These are phyloP conservation scores for Phytophthora kernoviae DNA, from an alignment of 352 stramenopile genomes.

Conservation along the genomic window DNA sequence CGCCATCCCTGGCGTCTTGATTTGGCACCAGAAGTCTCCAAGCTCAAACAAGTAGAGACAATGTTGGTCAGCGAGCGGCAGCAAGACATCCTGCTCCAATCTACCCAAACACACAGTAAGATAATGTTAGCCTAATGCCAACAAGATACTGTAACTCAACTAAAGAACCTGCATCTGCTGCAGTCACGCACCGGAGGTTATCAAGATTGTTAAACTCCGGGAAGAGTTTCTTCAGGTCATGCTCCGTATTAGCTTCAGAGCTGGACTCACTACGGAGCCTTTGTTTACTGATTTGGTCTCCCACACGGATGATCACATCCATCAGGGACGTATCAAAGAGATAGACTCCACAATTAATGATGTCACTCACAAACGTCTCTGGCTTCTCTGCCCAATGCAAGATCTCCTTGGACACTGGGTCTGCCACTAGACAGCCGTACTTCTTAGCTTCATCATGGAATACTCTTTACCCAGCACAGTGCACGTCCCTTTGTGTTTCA, in stretches of 20 bases:
- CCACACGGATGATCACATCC: constrained; percentile 76
- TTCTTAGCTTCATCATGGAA: constrained; percentile 90
- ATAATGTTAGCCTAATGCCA: constrained; percentile 14
- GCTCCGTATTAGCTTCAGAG: constrained; percentile 69
- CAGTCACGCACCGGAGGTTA: constrained; percentile 65
- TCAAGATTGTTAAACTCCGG: constrained; percentile 87
- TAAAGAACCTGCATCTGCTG: not conserved
- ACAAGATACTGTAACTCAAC: not conserved
- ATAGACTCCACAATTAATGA: constrained; percentile 92
- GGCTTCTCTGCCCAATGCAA: constrained; percentile 91
- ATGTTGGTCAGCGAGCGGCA: constrained; percentile 80
- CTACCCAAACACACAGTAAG: constrained; percentile 26
- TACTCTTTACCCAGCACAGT: constrained; percentile 85
- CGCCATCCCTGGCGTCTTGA: constrained; percentile 90
- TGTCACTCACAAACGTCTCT: constrained; percentile 90
- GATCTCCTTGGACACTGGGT: constrained; percentile 80
- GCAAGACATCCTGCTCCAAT: constrained; percentile 84
- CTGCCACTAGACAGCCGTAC: constrained; percentile 86
- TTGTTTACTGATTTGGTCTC: constrained; percentile 81
- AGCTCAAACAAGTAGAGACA: constrained; percentile 82
- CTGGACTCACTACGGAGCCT: constrained; percentile 77
- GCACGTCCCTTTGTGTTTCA: constrained; percentile 72
- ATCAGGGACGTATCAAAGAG: constrained; percentile 85
- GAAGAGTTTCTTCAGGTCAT: constrained; percentile 89
- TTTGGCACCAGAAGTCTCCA: constrained; percentile 91